Evolutionary conservation across 352 stramenopile species (phyloP).

Genomic region (Phytophthora fragariaefolia): DNA sequence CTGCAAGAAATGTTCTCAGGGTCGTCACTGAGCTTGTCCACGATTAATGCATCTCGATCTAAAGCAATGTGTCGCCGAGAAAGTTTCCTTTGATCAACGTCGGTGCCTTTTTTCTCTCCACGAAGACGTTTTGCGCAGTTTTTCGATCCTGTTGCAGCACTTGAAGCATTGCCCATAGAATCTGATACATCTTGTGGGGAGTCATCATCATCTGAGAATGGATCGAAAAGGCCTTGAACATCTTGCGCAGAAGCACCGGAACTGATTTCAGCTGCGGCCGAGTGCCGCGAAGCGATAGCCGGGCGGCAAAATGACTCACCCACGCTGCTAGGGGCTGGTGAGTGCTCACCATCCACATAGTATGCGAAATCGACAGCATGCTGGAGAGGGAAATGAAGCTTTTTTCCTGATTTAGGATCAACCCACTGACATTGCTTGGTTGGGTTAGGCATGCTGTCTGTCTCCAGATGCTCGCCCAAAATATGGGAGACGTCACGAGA

Average conservation of each 20-base stretch:
- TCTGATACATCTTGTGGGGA: background rate
- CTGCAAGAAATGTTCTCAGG: slow-evolving; percentile 1
- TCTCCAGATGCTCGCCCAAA: background rate
- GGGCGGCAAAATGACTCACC: background rate
- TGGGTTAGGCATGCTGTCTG: too few relatives aligned
- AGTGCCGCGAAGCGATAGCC: background rate
- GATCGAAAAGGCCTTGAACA: background rate
- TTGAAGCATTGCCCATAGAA: too few relatives aligned
- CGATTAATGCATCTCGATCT: background rate
- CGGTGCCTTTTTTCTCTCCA: too few relatives aligned
- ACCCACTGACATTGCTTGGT: slow-evolving; percentile 4
- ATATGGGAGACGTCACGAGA: background rate
- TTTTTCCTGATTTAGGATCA: background rate
- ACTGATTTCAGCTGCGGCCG: background rate
- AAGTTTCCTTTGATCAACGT: too few relatives aligned
- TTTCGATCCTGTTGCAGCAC: too few relatives aligned
- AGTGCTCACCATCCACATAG: background rate
- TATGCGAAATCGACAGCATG: background rate
- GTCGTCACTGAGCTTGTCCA: background rate
- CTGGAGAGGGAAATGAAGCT: background rate
- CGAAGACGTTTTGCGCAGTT: too few relatives aligned
- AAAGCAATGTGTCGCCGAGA: background rate
- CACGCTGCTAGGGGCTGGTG: background rate
- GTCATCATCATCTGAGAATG: slow-evolving; percentile 3
- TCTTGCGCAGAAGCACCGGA: background rate